Base-by-base conservation (phyloP, 495 filamentous ascomycete genomes). In the Cladorrhinum samala region DNA sequence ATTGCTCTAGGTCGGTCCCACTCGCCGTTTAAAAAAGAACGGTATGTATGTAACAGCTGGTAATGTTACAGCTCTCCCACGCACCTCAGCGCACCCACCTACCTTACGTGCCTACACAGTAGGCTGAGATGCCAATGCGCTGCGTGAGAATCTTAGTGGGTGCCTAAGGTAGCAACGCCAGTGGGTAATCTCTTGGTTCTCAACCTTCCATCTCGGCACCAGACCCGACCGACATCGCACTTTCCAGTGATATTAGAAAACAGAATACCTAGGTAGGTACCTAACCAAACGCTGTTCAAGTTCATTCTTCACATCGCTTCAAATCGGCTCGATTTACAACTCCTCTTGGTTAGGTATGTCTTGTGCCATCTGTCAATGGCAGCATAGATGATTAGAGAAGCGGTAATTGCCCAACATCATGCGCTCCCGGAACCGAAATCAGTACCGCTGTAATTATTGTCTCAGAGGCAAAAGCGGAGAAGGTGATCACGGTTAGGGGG, bases 151-250 rank as follows among this genome's bases (percentile, higher is more conserved):
- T 13, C 13, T 47, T 27, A 24, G 24, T 47, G n/a, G 21, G 18
- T 47, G 45, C 45, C 45, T 47, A 16, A 33, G 45, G 45, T 23
- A 24, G 24, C 13, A 24, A 47, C 21, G 11, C 13, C 45, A 24
- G 45, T 25, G 45, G 45, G 45, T 24, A n/a, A 19, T 23, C 14
- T 21, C 21, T 33, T 30, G n/a, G 45, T n/a, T 30, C 21, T 23
- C 20, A 45, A 45, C 23, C 20, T 41, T 18, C 2, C 3, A 8
- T 47, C 24, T 47, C 45, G 45, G 45, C 45, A 47, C 45, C 45
- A 33, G 9, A 33, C 9, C 45, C 39, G 39, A 41, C 45, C 45
- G 45, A 47, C 45, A 30, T 47, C 45, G 45, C 45, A 14, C 9
- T 45, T 45, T 5, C 7, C 7, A 9, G 16, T 8, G 39, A 41